Percentiles rank a stretch among this genome's conserved stretches.
These are phyloP conservation scores for Apiosordaria backusii DNA, from an alignment of 495 filamentous ascomycete species.

Conservation along the genomic window DNA sequence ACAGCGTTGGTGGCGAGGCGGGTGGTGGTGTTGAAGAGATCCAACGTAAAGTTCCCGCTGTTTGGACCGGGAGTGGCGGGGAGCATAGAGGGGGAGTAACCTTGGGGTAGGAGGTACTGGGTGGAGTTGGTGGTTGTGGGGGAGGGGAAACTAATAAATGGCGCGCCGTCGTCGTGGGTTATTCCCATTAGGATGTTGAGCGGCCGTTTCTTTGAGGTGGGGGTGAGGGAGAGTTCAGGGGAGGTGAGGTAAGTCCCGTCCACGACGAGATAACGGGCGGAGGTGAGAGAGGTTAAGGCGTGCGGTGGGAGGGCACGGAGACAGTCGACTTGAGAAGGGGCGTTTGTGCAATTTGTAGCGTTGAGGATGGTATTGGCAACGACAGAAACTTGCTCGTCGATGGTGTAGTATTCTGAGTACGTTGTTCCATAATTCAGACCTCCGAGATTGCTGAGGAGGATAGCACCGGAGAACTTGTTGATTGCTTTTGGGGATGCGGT, in stretches of 20 bases:
- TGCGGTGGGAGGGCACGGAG: constrained; percentile 40
- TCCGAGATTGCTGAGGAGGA: constrained; percentile 48
- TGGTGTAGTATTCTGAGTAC: constrained; percentile 48
- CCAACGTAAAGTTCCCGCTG: constrained; percentile 39
- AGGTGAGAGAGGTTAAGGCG: constrained; percentile 28
- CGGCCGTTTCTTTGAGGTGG: constrained; percentile 23
- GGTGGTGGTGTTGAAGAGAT: constrained; percentile 43
- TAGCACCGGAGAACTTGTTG: constrained; percentile 49
- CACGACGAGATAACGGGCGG: constrained; percentile 41
- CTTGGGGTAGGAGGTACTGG: constrained; percentile 37
- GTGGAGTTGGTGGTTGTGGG: constrained; percentile 34
- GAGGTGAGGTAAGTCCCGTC: constrained; percentile 47
- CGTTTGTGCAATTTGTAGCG: constrained; percentile 40
- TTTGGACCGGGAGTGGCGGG: constrained; percentile 22
- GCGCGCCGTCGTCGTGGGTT: constrained; percentile 48
- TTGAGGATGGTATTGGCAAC: constrained; percentile 41
- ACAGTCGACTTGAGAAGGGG: constrained; percentile 44
- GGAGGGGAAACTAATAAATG: constrained; percentile 43
- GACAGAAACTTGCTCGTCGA: constrained; percentile 38
- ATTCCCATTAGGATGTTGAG: constrained; percentile 45
- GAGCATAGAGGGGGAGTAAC: constrained; percentile 38
- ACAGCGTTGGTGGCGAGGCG: constrained; percentile 47
- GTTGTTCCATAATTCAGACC: constrained; percentile 44
- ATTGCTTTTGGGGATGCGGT: constrained; percentile 49
- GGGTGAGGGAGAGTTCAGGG: constrained; percentile 32